Base-by-base conservation (phyloP, 495 filamentous ascomycete genomes). In the Eremomyces bilateralis region DNA sequence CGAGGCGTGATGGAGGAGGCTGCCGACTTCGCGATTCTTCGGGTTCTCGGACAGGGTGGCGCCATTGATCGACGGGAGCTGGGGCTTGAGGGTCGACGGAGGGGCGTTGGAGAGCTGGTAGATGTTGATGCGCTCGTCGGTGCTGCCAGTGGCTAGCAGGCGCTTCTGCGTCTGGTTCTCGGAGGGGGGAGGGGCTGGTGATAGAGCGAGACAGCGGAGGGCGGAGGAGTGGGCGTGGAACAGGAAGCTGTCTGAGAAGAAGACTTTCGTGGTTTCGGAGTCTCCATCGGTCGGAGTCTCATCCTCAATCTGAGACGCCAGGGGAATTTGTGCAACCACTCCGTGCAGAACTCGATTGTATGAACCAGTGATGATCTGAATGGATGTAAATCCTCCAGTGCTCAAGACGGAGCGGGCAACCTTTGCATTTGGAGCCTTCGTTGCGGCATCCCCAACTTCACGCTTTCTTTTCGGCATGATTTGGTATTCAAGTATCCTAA, bases 261-360 rank as follows among this genome's bases (percentile, higher is more conserved):
- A 56, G 44, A 74, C 63, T n/a, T n/a, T n/a, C 8, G 42, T 4
- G 35, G 44, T 12, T 4, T 47, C 35, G 22, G 50, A 35, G 18
- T 17, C 8, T 15, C 45, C 22, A 27, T 18, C 4, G 24, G 24
- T 28, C 8, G 24, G 24, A 17, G 30, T 32, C 5, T 8, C 10
- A 10, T 10, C 20, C 8, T 11, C 18, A 8, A 6, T 16, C 18
- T 18, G 10, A 16, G 10, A 11, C 15, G 16, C 15, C 6, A 13
- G 27, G 2, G 63, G 60, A 34, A 93, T 60, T 0, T 69, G 67
- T 4, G 76, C 84, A 1, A 79, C 80, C 49, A 95, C 64, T 42
- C 90, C 90, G 54, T 99, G 88, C 28, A 99, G 65, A 28, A 85
- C 70, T 37, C 81, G 71, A 48, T 99, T 88, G 57, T 99, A 99